phyloP scores from a whole-genome alignment of 2,329 filamentous ascomycete species.

The Pseudogymnoascus verrucosus region DNA sequence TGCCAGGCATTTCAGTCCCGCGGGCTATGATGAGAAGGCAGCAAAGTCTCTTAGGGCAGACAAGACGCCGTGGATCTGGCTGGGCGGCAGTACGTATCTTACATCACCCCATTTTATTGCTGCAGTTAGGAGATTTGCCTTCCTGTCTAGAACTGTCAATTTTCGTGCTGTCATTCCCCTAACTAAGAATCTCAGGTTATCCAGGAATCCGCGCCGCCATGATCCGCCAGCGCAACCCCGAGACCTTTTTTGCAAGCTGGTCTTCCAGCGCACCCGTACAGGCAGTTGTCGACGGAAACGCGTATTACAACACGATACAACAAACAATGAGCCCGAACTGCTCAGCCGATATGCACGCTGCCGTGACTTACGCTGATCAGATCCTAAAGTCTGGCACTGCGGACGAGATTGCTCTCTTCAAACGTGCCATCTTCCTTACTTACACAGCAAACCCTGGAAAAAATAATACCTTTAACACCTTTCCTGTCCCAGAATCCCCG shows the following conservation, averaged over 20 bases:
- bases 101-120: not conserved
- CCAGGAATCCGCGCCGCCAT: conserved; percentile 11
- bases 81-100: conserved; percentile 9
- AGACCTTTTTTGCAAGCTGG: conserved; percentile 14
- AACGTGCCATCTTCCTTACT: conserved; percentile 10
- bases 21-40: not conserved
- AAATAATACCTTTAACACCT: not conserved
- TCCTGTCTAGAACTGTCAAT: not conserved
- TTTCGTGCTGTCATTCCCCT: not conserved
- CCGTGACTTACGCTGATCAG: conserved; percentile 11
- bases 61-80: conserved; percentile 13
- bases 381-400: conserved; percentile 9
- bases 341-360: conserved; percentile 13
- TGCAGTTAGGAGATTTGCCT: not conserved
- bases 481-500: not conserved
- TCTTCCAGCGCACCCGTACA: conserved; percentile 11
- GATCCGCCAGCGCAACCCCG: conserved; percentile 11
- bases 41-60: conserved; percentile 4
- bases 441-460: not conserved
- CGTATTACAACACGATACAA: conserved; percentile 11
- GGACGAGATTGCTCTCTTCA: conserved; percentile 11
- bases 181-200: not conserved
- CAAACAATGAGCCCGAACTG: conserved; percentile 14
- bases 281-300: conserved; percentile 1
- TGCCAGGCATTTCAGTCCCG: not conserved